A percentile compares a stretch with the other conserved stretches of the same genome.
Evolutionary conservation across 371 early-diverging fungal genomes (phyloP).

Genomic region (Zopfochytrium polystomum): DNA sequence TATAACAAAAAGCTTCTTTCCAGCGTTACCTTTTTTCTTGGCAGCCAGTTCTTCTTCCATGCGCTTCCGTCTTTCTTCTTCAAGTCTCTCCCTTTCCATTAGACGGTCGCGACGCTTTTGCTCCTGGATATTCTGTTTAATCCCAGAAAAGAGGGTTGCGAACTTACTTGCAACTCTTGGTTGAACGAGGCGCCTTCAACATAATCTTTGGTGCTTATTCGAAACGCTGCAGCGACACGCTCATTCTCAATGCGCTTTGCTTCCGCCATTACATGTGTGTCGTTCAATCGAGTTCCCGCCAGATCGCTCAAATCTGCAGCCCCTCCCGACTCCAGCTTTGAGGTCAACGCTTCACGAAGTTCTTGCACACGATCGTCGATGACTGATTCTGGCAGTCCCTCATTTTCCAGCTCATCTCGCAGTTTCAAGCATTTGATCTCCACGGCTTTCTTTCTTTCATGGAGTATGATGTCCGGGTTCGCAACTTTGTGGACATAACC

Average conservation of each 20-base stretch:
- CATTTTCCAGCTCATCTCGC: conserved; percentile 74
- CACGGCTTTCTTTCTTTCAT: conserved; percentile 82
- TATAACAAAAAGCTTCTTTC: no score
- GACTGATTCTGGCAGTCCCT: conserved; percentile 57
- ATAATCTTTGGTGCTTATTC: conserved; percentile 59
- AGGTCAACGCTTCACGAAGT: conserved; percentile 40
- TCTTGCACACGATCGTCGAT: conserved; percentile 55
- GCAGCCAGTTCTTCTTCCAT: no score
- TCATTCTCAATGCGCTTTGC: conserved; percentile 69
- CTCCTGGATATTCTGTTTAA: no score
- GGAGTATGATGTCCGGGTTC: conserved; percentile 75
- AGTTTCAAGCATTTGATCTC: conserved; percentile 82
- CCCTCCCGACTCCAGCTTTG: conserved; percentile 15
- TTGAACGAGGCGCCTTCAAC: conserved; percentile 84
- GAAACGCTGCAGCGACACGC: conserved; percentile 65
- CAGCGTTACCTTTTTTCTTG: no score
- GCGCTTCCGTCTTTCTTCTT: no score
- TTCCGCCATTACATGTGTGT: conserved; percentile 69
- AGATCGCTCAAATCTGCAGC: not conserved
- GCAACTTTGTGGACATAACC: conserved; percentile 51
- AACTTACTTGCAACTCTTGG: conserved; percentile 60
- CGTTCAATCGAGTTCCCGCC: conserved; percentile 20
- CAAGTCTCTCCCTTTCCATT: no score
- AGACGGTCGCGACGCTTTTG: no score
- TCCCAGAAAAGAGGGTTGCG: not conserved